Conservation (phyloP, 1,284 basidiomycete genomes). For the Vanrija sp. region DNA sequence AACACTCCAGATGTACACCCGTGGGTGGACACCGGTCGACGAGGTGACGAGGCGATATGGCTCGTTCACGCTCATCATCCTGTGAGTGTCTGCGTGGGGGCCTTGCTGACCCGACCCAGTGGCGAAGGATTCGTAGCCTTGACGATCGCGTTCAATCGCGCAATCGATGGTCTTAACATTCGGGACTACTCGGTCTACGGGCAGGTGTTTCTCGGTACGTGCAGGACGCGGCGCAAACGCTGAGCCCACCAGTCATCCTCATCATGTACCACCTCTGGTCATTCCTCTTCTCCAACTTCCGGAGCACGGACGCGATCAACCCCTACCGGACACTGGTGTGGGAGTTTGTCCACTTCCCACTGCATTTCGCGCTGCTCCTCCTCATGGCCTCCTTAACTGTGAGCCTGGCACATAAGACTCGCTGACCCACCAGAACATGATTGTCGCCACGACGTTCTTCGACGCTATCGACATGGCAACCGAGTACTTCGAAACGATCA, state of each 20-base stretch:
- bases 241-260: slow-evolving; percentile 4
- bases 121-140: slow-evolving; percentile 33
- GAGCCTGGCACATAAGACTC: too few species aligned
- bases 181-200: slow-evolving; percentile 16
- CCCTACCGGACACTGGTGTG: neutral
- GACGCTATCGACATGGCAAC: too few species aligned
- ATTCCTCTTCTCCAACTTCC: slow-evolving; percentile 26
- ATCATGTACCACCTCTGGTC: slow-evolving; percentile 27
- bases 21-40: slow-evolving; percentile 1
- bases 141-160: slow-evolving; percentile 19
- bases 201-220: slow-evolving; percentile 17
- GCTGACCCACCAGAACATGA: too few species aligned
- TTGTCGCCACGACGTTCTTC: too few species aligned
- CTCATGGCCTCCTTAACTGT: too few species aligned
- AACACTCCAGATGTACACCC: neutral
- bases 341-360: neutral
- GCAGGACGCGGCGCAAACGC: neutral
- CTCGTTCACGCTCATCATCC: slow-evolving; percentile 30
- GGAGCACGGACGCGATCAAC: neutral
- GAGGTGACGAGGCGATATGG: slow-evolving; percentile 21
- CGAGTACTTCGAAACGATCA: too few species aligned
- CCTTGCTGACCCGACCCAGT: slow-evolving; percentile 3
- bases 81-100: slow-evolving; percentile 16
- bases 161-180: slow-evolving; percentile 21
- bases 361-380: neutral